A percentile compares a stretch with the other conserved stretches of the same genome.
Conservation (phyloP, 352 stramenopile genomes). For the Globisporangium barbulae region DNA sequence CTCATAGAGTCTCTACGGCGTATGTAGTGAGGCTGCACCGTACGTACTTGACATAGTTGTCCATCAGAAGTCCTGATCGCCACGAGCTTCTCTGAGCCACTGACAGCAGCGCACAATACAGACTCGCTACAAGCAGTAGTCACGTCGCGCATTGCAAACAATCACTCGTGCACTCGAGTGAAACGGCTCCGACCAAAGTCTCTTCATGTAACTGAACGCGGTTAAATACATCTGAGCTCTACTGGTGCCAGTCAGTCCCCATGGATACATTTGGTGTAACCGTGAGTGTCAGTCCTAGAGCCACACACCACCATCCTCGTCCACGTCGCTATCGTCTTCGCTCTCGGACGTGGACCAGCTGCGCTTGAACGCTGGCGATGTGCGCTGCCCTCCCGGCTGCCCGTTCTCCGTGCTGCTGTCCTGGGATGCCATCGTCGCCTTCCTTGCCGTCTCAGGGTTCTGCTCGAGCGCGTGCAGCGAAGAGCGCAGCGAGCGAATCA, state of each 20-base stretch:
- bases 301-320: slow-evolving; percentile 56
- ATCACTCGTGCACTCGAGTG: too few species aligned
- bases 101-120: too few species aligned
- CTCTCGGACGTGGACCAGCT: slow-evolving; percentile 18
- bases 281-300: slow-evolving; percentile 24
- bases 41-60: slow-evolving; percentile 42
- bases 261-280: too few species aligned
- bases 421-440: slow-evolving; percentile 8
- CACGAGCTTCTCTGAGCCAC: too few species aligned
- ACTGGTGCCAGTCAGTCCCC: too few species aligned
- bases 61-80: slow-evolving; percentile 22
- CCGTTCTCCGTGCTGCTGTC: not conserved
- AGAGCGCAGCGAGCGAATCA: slow-evolving; percentile 34
- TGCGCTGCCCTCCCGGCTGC: slow-evolving; percentile 10
- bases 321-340: slow-evolving; percentile 31
- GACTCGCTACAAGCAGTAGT: too few species aligned
- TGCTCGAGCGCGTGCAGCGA: slow-evolving; percentile 26
- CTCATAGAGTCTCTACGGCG: too few species aligned
- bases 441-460: slow-evolving; percentile 7
- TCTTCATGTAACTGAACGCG: too few species aligned
- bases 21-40: not conserved
- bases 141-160: too few species aligned
- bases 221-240: too few species aligned
- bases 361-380: slow-evolving; percentile 7
- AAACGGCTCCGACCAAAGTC: too few species aligned